These are phyloP conservation scores for Teunomyces atbi DNA, from an alignment of 805 yeast genomes.

Conservation along the genomic window DNA sequence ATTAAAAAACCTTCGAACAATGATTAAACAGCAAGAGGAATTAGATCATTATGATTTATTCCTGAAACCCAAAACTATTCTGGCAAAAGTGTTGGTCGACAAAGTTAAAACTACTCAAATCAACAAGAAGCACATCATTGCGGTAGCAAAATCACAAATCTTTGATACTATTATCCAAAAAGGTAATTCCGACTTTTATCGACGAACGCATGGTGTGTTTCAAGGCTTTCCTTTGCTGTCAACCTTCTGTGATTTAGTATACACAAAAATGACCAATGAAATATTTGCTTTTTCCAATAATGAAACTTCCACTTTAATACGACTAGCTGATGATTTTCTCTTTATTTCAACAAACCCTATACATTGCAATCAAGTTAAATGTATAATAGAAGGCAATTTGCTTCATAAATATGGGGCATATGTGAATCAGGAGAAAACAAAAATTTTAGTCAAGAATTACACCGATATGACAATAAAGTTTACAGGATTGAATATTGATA, in stretches of 20 bases:
- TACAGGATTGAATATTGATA: slow-evolving; percentile 30
- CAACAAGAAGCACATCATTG: slow-evolving; percentile 43
- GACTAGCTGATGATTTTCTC: slow-evolving; percentile 85
- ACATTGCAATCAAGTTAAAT: slow-evolving; percentile 18
- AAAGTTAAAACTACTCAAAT: slow-evolving; percentile 34
- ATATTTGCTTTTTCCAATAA: slow-evolving; percentile 19
- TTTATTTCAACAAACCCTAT: slow-evolving; percentile 50
- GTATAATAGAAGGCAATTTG: slow-evolving; percentile 15
- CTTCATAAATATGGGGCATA: slow-evolving; percentile 34
- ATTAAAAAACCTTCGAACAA: slow-evolving; percentile 9
- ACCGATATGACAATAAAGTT: slow-evolving; percentile 16
- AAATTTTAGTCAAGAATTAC: slow-evolving; percentile 11
- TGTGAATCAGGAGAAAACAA: slow-evolving; percentile 31
- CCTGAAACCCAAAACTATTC: slow-evolving; percentile 3
- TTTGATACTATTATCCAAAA: slow-evolving; percentile 46
- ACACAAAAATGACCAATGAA: slow-evolving; percentile 56
- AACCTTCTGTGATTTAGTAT: slow-evolving; percentile 68
- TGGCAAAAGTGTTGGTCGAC: slow-evolving; percentile 20
- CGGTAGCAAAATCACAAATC: slow-evolving; percentile 51
- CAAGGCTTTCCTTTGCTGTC: slow-evolving; percentile 84
- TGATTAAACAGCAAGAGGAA: slow-evolving; percentile 13
- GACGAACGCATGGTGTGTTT: slow-evolving; percentile 68
- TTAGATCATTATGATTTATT: slow-evolving; percentile 15
- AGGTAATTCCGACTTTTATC: slow-evolving; percentile 32
- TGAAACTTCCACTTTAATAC: slow-evolving; percentile 41